Base-by-base conservation (phyloP, 2,329 filamentous ascomycete genomes). In the Elsinoe ampelina region DNA sequence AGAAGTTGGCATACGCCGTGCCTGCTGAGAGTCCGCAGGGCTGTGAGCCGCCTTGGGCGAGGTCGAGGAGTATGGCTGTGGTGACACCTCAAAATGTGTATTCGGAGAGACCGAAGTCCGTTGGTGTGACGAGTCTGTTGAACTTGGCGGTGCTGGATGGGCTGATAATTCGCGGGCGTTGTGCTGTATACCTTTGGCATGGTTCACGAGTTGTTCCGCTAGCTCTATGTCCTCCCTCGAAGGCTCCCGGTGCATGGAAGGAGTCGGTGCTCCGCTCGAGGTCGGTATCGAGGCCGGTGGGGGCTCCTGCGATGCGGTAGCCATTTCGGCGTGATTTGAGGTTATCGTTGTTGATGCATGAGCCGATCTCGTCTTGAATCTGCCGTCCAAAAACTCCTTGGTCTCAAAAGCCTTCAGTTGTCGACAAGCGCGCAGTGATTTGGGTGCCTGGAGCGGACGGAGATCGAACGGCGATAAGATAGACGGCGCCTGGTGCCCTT, bases 151-250 rank as follows among this genome's bases (percentile, higher is more conserved):
- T 17, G 54, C 26, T 36, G 47, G 19, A 12, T 19, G 52, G 13
- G 17, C 41, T 13, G 60, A 34, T 7, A 58, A 39, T 34, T 63
- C 60, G 30, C 59, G 56, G 7, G 58, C 34, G n/a, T 36, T 56
- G 50, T 58, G 54, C 35, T 66, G 61, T 15, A 61, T 61, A 48
- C 63, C 62, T 61, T 76, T 72, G 8, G 73, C 71, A 58, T 76
- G 74, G 57, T 73, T 74, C 38, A 77, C 68, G 22, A 78, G 71
- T 60, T 74, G 73, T 60, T 73, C 71, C 11, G 76, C 76, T 64
- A 74, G 71, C 63, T 78, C 75, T 22, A 77, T 67, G 61, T 78
- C 76, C 66, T 77, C 72, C 61, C 71, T 71, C 56, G 75, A 77
- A 3, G 72, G 72, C 57, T 76, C 69, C 39, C 71, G 64, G 19